Evolutionary conservation across 495 filamentous ascomycete genomes (phyloP), one percentile per base, ranked within the genome.

Genomic region (Podospora fimiseda): DNA sequence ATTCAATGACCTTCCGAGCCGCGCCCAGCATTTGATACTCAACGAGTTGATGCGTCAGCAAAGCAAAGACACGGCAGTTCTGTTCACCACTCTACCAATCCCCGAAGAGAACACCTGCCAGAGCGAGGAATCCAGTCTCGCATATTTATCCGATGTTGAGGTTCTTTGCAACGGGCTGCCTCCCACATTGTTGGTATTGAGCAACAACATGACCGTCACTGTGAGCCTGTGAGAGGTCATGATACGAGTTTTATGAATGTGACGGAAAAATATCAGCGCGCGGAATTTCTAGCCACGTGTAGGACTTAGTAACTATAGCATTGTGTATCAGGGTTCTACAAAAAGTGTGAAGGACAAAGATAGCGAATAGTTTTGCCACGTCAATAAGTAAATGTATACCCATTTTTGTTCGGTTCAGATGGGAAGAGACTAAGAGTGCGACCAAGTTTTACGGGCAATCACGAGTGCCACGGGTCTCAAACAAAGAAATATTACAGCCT

Each of bases 201-300:
- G 86, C 62, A 94, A 93, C 70, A 90, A 86, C 56, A 88, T 94
- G 85, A 92, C 87, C 13, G 89, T 93, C 46, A 93, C 89, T 15
- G 90, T 90, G 70, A 88, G 86, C 64, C 69, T 91, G 49, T 91
- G 56, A 63, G 41, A 46, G 40, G 22, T 9, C 23, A 47, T 18
- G 21, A 23, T 27, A 19, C 23, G 20, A 13, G 20, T 16, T 21
- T 22, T 44, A 19, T 42, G 18, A 22, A 20, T 19, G 14, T 24
- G 42, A 13, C 14, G 43, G n/a, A 9, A 37, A 38, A 33, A 4
- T 11, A 3, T 2, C 11, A 16, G 21, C 8, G 36, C 15, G 36
- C 9, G 24, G n/a, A 22, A 14, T 46, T 42, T 44, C 14, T 45
- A 27, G 46, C 24, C 16, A 41, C 30, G 15, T 48, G 20, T 13